Evolutionary conservation across 768 basidiomycete species (phyloP).

Genomic region (Suillus decipiens): DNA sequence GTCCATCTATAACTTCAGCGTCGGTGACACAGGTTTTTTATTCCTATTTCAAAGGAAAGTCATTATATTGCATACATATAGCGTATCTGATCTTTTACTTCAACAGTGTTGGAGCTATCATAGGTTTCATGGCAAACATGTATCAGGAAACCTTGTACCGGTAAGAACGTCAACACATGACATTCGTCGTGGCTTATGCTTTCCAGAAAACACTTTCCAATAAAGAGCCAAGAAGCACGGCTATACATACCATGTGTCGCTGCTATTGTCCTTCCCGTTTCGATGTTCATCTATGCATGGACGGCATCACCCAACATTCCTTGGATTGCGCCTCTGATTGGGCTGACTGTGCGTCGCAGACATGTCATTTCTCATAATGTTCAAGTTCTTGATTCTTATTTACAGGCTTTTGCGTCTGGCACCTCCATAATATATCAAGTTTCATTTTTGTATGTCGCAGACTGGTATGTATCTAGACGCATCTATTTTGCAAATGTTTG

Average conservation of each 20-base stretch:
- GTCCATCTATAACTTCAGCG: conserved; percentile 58
- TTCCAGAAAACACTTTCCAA: conserved; percentile 21
- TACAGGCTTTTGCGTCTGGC: conserved; percentile 43
- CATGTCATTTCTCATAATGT: neutral
- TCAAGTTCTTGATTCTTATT: conserved; percentile 10
- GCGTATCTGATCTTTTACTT: conserved; percentile 8
- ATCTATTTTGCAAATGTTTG: neutral
- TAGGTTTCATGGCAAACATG: conserved; percentile 46
- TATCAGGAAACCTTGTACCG: conserved; percentile 53
- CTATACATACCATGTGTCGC: conserved; percentile 56
- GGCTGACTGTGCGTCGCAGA: conserved; percentile 21
- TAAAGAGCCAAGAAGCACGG: conserved; percentile 55
- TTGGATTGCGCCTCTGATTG: conserved; percentile 51
- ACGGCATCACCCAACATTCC: conserved; percentile 54
- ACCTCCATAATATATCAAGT: conserved; percentile 46
- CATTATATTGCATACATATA: neutral
- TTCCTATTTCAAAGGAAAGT: conserved; percentile 57
- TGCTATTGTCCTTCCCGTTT: conserved; percentile 51
- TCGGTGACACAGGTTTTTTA: conserved; percentile 57
- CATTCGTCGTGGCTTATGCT: conserved; percentile 25
- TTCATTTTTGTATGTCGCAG: conserved; percentile 50
- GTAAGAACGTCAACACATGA: conserved; percentile 31
- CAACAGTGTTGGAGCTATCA: conserved; percentile 50
- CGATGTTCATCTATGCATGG: conserved; percentile 75
- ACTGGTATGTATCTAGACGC: conserved; percentile 39